Percentiles rank a stretch among this genome's conserved stretches.
phyloP scores from a whole-genome alignment of 257 asterid genomes.

The Solanum habrochaites region DNA sequence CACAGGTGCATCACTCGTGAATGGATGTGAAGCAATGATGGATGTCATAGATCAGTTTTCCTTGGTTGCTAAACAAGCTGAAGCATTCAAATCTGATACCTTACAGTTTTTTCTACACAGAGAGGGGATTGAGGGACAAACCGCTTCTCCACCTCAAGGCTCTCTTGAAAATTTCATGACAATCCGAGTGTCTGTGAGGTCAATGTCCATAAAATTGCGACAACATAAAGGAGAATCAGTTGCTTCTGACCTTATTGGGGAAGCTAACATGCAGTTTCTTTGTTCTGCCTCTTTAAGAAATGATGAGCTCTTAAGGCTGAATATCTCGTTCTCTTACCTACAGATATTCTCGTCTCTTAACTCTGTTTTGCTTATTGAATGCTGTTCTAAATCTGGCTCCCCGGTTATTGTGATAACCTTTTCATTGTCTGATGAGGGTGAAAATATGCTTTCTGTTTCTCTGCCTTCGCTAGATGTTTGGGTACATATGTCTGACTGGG shows the following conservation, averaged over 20 bases:
- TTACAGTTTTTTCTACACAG: constrained; percentile 39
- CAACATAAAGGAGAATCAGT: constrained; percentile 28
- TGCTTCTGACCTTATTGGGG: constrained; percentile 53
- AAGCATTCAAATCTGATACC: constrained; percentile 38
- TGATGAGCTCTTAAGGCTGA: constrained; percentile 27
- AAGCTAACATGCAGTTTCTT: constrained; percentile 49
- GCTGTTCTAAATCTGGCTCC: constrained; percentile 34
- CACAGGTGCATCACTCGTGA: constrained; percentile 45
- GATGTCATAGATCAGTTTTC: constrained; percentile 61
- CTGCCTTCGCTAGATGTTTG: constrained; percentile 57
- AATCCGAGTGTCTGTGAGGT: constrained; percentile 42
- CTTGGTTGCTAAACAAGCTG: constrained; percentile 37
- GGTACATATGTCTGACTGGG: constrained; percentile 78
- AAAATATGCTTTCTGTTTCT: constrained; percentile 32
- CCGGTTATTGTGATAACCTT: constrained; percentile 43
- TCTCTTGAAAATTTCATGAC: constrained; percentile 27
- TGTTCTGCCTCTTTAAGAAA: constrained; percentile 44
- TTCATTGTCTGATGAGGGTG: constrained; percentile 33
- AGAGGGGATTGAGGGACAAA: constrained; percentile 26
- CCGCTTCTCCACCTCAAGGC: constrained; percentile 21
- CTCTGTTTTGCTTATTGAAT: constrained; percentile 66
- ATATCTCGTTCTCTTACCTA: constrained; percentile 51
- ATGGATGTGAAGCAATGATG: constrained; percentile 50
- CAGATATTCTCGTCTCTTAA: constrained; percentile 55
- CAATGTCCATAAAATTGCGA: constrained; percentile 49